These are phyloP conservation scores for Oenanthe javanica DNA, from an alignment of 140 eudicot species.

Conservation along the genomic window DNA sequence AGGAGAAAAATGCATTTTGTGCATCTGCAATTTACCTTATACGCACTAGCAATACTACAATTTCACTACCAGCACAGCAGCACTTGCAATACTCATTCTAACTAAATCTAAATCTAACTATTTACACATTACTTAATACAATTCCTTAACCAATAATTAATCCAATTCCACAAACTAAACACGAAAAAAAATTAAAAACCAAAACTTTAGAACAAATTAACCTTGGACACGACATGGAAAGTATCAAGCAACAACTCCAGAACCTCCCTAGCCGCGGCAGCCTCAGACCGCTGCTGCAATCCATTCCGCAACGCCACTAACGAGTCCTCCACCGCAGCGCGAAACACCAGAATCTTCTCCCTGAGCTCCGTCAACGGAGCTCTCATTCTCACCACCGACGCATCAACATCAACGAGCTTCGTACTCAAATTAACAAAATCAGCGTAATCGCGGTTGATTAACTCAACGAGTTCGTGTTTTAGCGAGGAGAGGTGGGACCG, in stretches of 20 bases:
- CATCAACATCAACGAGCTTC: slow-evolving; percentile 80
- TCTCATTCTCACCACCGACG: slow-evolving; percentile 80
- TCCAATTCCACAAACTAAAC: not conserved
- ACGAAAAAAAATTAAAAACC: not conserved
- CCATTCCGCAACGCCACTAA: slow-evolving; percentile 50
- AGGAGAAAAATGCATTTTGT: not conserved
- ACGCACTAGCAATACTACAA: not conserved
- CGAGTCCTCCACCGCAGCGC: slow-evolving; percentile 56
- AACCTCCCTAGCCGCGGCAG: slow-evolving; percentile 71
- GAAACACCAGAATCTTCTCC: slow-evolving; percentile 65
- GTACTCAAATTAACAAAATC: slow-evolving; percentile 90
- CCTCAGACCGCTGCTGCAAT: slow-evolving; percentile 63
- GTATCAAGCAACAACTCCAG: slow-evolving; percentile 84
- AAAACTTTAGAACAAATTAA: not conserved
- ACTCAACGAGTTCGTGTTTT: slow-evolving; percentile 68
- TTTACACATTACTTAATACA: not conserved
- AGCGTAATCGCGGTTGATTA: slow-evolving; percentile 78
- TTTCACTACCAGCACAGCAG: not conserved
- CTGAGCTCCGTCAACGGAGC: slow-evolving; percentile 81
- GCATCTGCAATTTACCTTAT: not conserved
- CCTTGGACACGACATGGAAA: slow-evolving; percentile 93
- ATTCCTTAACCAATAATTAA: not conserved
- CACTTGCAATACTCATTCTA: too few relatives aligned
- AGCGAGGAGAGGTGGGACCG: slow-evolving; percentile 70
- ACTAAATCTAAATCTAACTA: not conserved